phyloP scores from a whole-genome alignment of 140 eudicot species.

The Stevia rebaudiana region DNA sequence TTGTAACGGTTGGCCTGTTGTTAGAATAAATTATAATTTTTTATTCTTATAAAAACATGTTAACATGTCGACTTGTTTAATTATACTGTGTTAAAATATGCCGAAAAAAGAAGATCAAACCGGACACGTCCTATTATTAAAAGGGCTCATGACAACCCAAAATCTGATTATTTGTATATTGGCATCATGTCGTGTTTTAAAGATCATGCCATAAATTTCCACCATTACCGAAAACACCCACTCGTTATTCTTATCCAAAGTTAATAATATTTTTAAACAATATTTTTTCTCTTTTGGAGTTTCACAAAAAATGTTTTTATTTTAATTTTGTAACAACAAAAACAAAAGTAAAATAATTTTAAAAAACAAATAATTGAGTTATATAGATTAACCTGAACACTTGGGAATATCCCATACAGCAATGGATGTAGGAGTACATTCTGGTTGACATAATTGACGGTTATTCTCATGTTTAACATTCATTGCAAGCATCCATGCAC shows the following conservation, averaged over 20 bases:
- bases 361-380: background rate
- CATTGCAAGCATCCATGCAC: conserved; percentile 99
- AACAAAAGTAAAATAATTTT: background rate
- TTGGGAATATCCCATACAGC: conserved; percentile 99
- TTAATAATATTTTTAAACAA: background rate
- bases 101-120: too few relatives aligned
- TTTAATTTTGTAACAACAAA: background rate
- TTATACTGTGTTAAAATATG: background rate
- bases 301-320: background rate
- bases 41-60: background rate
- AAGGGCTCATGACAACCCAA: background rate
- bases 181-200: background rate
- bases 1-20: background rate
- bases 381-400: conserved; percentile 64
- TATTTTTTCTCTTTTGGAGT: background rate
- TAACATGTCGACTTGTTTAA: background rate
- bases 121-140: background rate
- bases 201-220: background rate
- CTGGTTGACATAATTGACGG: conserved; percentile 52
- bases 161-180: background rate
- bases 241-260: background rate
- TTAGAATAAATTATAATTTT: background rate
- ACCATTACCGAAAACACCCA: background rate
- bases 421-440: conserved; percentile 71
- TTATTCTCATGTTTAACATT: conserved; percentile 80